A percentile compares a stretch with the other conserved stretches of the same genome.
Conservation (phyloP, 2,329 filamentous ascomycete species). For the Sarocladium brachiariae region DNA sequence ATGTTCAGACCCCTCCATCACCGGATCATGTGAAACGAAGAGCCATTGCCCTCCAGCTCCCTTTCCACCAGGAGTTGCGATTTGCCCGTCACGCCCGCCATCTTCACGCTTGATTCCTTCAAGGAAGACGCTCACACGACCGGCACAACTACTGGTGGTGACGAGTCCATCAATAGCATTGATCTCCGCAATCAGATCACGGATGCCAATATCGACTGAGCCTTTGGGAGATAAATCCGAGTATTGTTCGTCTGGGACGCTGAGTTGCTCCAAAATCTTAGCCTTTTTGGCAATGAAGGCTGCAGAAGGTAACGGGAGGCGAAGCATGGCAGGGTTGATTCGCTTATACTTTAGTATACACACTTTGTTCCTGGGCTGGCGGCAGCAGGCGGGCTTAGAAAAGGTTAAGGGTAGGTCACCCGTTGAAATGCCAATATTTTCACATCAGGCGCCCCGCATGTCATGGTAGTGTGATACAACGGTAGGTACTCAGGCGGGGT, state of each 20-base stretch:
- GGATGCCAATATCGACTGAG: constrained; percentile 72
- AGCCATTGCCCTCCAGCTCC: constrained; percentile 80
- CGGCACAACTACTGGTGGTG: constrained; percentile 90
- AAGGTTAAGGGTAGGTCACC: not conserved
- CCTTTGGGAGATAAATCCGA: constrained; percentile 85
- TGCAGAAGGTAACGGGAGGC: constrained; percentile 24
- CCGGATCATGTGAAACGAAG: constrained; percentile 77
- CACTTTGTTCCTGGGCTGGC: too few relatives aligned
- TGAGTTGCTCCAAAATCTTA: constrained; percentile 65
- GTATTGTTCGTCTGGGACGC: constrained; percentile 63
- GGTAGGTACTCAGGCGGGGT: too few relatives aligned
- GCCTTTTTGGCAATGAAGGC: constrained; percentile 57
- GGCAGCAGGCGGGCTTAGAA: not conserved
- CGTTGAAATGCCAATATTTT: not conserved
- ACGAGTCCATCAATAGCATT: constrained; percentile 70
- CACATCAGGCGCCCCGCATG: not conserved
- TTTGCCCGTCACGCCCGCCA: constrained; percentile 17
- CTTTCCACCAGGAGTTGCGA: constrained; percentile 71
- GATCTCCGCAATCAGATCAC: constrained; percentile 69
- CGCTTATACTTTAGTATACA: too few relatives aligned
- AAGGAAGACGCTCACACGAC: constrained; percentile 78
- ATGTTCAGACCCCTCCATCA: constrained; percentile 28
- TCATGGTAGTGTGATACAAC: not conserved
- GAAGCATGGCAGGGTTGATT: constrained; percentile 18
- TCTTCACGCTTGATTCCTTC: constrained; percentile 56